phyloP scores from a whole-genome alignment of 2,329 filamentous ascomycete species.

The Clonostachys byssicola region DNA sequence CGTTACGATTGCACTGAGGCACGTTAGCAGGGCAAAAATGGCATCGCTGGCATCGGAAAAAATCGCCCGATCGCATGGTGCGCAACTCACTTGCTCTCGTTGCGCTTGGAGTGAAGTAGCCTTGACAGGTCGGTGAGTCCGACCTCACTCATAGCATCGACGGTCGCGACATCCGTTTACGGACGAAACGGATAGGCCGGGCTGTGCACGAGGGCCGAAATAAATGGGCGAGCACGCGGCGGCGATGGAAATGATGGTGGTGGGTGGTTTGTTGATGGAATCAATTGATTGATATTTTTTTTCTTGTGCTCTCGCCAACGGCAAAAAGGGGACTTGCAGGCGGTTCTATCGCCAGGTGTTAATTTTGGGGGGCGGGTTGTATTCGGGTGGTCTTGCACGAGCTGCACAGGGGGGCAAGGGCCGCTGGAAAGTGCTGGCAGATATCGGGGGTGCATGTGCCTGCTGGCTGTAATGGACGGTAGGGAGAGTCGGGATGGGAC shows the following conservation, averaged over 20 bases:
- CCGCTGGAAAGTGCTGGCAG: too few species aligned
- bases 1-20: constrained; percentile 63
- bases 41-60: constrained; percentile 45
- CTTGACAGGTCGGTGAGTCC: constrained; percentile 60
- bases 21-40: constrained; percentile 37
- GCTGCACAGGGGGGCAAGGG: too few species aligned
- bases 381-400: neutral
- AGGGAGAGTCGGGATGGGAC: too few species aligned
- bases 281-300: constrained; percentile 7
- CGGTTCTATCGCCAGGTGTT: neutral
- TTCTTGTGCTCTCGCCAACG: neutral
- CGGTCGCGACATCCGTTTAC: constrained; percentile 64
- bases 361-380: neutral
- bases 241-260: constrained; percentile 16
- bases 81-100: constrained; percentile 54
- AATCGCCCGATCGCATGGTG: constrained; percentile 37
- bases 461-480: too few species aligned
- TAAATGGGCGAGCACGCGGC: constrained; percentile 18
- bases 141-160: constrained; percentile 70
- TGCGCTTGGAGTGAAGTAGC: constrained; percentile 62
- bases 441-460: too few species aligned
- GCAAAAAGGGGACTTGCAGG: neutral
- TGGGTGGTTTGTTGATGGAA: constrained; percentile 2
- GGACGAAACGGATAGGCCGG: constrained; percentile 4
- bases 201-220: neutral